These are phyloP conservation scores for Aureobasidium sp. DNA, from an alignment of 2,329 filamentous ascomycete species.

Conservation along the genomic window DNA sequence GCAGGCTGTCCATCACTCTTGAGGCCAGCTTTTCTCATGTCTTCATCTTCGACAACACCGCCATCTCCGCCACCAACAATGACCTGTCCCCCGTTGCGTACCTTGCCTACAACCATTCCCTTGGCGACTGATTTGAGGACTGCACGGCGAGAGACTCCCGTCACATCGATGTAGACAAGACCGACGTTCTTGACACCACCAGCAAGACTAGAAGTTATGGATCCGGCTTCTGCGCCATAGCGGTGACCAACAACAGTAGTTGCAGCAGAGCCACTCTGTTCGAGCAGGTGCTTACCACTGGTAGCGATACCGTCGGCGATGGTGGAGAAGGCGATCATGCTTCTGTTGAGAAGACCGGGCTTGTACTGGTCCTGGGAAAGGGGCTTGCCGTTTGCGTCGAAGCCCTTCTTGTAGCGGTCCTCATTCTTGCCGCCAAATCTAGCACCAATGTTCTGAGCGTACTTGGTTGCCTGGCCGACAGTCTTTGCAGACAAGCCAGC, in stretches of 20 bases:
- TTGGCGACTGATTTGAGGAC: constrained; percentile 93
- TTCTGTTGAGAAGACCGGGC: constrained; percentile 90
- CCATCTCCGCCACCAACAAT: constrained; percentile 64
- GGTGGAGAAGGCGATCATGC: constrained; percentile 91
- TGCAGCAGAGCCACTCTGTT: constrained; percentile 68
- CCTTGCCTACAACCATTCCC: constrained; percentile 85
- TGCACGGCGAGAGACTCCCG: constrained; percentile 81
- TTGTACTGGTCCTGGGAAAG: constrained; percentile 56
- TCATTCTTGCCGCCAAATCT: constrained; percentile 59
- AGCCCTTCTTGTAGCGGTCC: constrained; percentile 49
- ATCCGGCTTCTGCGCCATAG: constrained; percentile 79
- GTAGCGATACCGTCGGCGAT: constrained; percentile 91
- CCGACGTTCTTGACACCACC: constrained; percentile 93
- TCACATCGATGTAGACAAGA: constrained; percentile 93
- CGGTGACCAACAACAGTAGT: constrained; percentile 81
- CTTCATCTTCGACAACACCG: constrained; percentile 35
- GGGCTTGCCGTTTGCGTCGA: constrained; percentile 63
- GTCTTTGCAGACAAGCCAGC: constrained; percentile 78
- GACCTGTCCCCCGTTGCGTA: constrained; percentile 65
- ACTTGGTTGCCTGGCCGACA: constrained; percentile 71
- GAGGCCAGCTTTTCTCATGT: constrained; percentile 25
- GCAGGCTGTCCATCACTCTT: constrained; percentile 8
- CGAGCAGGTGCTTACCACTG: constrained; percentile 70
- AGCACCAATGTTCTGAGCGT: constrained; percentile 87
- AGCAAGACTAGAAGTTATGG: constrained; percentile 66